Evolutionary conservation across 1,284 basidiomycete genomes (phyloP).

Genomic region (Ceratobasidium sp.): DNA sequence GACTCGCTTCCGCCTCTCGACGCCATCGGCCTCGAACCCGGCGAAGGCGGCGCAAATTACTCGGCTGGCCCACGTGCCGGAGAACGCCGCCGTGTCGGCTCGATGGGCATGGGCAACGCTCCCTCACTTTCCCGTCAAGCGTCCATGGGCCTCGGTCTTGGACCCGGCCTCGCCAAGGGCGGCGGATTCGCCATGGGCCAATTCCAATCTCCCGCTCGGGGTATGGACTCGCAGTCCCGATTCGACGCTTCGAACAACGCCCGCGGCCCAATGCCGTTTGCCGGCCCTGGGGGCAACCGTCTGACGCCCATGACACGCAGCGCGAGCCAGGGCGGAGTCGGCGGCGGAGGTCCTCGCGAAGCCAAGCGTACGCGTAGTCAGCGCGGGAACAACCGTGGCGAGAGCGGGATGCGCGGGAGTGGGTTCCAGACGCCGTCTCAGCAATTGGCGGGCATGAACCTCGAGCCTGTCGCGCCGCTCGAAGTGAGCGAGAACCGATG

Average conservation of each 20-base stretch:
- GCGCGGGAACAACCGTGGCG: slow-evolving; percentile 57
- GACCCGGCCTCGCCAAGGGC: slow-evolving; percentile 44
- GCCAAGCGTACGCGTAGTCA: slow-evolving; percentile 67
- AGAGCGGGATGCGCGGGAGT: slow-evolving; percentile 49
- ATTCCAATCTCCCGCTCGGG: slow-evolving; percentile 60
- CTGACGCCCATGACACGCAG: slow-evolving; percentile 72
- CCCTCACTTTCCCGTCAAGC: slow-evolving; percentile 50
- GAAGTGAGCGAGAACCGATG: slow-evolving; percentile 84
- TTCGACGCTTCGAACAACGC: slow-evolving; percentile 57
- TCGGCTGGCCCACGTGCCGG: slow-evolving; percentile 32
- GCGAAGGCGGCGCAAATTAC: slow-evolving; percentile 54
- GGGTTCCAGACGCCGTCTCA: slow-evolving; percentile 34
- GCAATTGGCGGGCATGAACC: neutral
- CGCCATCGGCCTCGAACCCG: slow-evolving; percentile 87
- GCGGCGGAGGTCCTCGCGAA: slow-evolving; percentile 58
- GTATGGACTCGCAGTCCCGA: slow-evolving; percentile 70
- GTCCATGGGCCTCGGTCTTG: slow-evolving; percentile 64
- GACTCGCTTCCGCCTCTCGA: slow-evolving; percentile 88
- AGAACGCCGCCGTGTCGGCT: slow-evolving; percentile 32
- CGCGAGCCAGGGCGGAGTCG: slow-evolving; percentile 66
- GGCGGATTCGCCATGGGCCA: slow-evolving; percentile 71
- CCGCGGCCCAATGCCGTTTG: slow-evolving; percentile 55
- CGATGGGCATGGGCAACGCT: slow-evolving; percentile 14
- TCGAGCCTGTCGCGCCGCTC: slow-evolving; percentile 77
- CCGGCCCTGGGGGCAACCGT: slow-evolving; percentile 48